Evolutionary conservation across 768 basidiomycete species (phyloP).

Genomic region (Rhizopogon rudus): DNA sequence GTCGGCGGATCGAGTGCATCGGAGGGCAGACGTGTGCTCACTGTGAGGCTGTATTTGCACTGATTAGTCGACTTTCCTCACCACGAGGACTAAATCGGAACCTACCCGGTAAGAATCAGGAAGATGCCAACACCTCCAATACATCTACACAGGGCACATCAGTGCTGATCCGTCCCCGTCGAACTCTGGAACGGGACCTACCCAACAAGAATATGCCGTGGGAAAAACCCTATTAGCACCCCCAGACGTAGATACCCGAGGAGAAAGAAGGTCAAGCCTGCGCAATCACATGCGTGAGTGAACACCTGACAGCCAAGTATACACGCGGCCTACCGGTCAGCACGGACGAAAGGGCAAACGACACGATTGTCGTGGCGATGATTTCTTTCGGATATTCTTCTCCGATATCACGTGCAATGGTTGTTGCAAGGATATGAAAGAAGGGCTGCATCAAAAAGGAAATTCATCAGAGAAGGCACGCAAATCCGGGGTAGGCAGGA

Average conservation of each 20-base stretch:
- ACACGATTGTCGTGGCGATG: slow-evolving; percentile 88
- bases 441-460: slow-evolving; percentile 59
- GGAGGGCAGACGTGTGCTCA: slow-evolving; percentile 78
- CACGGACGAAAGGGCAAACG: slow-evolving; percentile 82
- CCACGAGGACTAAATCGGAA: background rate
- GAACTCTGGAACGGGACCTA: slow-evolving; percentile 28
- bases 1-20: slow-evolving; percentile 64
- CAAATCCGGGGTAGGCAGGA: background rate
- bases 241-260: slow-evolving; percentile 83
- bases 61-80: background rate
- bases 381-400: slow-evolving; percentile 64
- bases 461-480: background rate
- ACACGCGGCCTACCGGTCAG: slow-evolving; percentile 60
- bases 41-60: slow-evolving; percentile 55
- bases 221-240: slow-evolving; percentile 89
- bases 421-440: slow-evolving; percentile 85
- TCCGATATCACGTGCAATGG: slow-evolving; percentile 69
- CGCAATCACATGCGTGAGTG: background rate
- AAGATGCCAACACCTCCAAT: slow-evolving; percentile 98
- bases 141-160: slow-evolving; percentile 37
- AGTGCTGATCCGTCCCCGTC: background rate
- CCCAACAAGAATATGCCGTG: slow-evolving; percentile 95
- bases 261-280: slow-evolving; percentile 69
- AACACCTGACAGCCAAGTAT: background rate
- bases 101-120: slow-evolving; percentile 82